Base-by-base conservation (phyloP, 208 protist genomes). In the Trichomonas gallinae region DNA sequence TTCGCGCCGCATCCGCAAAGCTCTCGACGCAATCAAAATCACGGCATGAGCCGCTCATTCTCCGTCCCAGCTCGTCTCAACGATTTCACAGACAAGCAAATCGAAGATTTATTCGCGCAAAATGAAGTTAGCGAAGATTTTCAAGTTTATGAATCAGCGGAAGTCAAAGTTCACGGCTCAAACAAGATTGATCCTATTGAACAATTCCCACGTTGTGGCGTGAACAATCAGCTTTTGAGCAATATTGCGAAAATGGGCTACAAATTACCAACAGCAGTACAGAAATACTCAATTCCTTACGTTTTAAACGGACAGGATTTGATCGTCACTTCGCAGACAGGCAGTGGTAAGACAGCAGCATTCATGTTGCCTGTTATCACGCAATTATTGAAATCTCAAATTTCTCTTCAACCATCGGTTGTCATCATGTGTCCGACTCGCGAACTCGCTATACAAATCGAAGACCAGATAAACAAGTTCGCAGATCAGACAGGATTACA, bases 371-470 rank as follows among this genome's bases (percentile, higher is more conserved):
- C 97, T 31, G 82, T 96, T 91, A 44, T 97, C 26, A 93, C 87
- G 8, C 23, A 51, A 21, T n/a, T 93, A 38, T 26, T 51, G 13
- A 51, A 48, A 34, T 8, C 8, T 0, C 11, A 34, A 93, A 8
- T 23, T 38, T 40, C 3, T 38, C 8, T 42, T 51, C 10, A 42
- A 21, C 99, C 99, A 26, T 97, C 97, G 17, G 98, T 98, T 82
- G 97, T 99, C 42, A 97, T 99, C 40, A 97, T 99, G 85, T 98
- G 99, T 45, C 99, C 99, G 0, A 99, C 99, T 34, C 98, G 98
- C 96, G 99, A 99, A 97, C 98, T 99, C 83, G 98, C 98, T 0
- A 97, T 98, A 91, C 99, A 99, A 97, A 99, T 99, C 96, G 99
- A 98, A 97, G 98, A 99, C 93, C 98, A 99, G 97, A 98, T 98